phyloP scores from a whole-genome alignment of 139 green algal species.

The Picochlorum sp. region DNA sequence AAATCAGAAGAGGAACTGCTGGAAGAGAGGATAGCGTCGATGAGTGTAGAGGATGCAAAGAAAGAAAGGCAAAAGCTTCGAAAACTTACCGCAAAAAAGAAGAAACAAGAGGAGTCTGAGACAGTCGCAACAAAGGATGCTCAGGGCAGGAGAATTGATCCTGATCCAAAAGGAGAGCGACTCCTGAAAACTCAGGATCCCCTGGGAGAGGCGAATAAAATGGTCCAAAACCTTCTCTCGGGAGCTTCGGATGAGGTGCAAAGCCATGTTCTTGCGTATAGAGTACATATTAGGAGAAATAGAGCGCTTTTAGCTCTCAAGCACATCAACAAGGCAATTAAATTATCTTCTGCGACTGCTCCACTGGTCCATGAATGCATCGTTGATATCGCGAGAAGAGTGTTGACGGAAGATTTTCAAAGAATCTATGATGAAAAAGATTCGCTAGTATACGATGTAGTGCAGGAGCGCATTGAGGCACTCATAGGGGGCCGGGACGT shows the following conservation, averaged over 20 bases:
- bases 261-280: conserved; percentile 57
- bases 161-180: conserved; percentile 77
- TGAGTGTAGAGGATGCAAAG: conserved; percentile 69
- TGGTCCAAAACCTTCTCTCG: conserved; percentile 62
- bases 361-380: conserved; percentile 53
- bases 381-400: conserved; percentile 30
- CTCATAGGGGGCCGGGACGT: no score
- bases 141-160: conserved; percentile 46
- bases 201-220: conserved; percentile 77
- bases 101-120: conserved; percentile 19
- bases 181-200: conserved; percentile 65
- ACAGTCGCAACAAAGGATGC: conserved; percentile 29
- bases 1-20: conserved; percentile 27
- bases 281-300: conserved; percentile 59
- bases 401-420: not conserved
- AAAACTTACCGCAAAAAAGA: conserved; percentile 43
- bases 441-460: no score
- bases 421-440: no score
- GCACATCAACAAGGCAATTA: conserved; percentile 48
- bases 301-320: conserved; percentile 70
- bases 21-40: conserved; percentile 38
- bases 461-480: no score
- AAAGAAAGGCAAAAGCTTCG: conserved; percentile 28
- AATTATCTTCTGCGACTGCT: conserved; percentile 39
- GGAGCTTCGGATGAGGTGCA: conserved; percentile 31